Evolutionary conservation across 257 asterid species (phyloP), one percentile per base, ranked within the genome.

Genomic region (Jacaranda copaia): DNA sequence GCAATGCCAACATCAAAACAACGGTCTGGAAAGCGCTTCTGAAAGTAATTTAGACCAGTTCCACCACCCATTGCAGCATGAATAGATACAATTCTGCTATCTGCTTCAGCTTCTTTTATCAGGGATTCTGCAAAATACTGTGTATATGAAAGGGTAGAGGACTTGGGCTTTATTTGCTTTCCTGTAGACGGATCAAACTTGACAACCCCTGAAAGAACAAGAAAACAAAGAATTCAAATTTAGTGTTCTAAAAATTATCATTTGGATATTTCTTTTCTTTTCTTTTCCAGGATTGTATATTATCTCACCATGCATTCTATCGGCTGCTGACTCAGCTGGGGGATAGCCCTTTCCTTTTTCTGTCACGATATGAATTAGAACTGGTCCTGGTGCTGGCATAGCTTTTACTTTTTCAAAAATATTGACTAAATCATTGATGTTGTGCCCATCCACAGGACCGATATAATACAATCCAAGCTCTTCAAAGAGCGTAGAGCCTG

Each of bases 11-110:
- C 97, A 36, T 91, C 97, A 60, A 93, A 92, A 69, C 95, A 91
- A 6, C 96, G 91, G 0, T 88, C 85, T 0, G 96, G 98, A 66
- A 89, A 89, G 8, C 43, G 77, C 48, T 89, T 89, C 72, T 92
- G 95, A 77, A 92, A 92, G 58, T 85, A 87, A 43, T 89, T 91
- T 8, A 92, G 84, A 62, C 96, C 96, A 14, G 96, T 91, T 64
- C 96, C 98, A 65, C 96, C 96, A 6, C 98, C 98, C 98, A 91
- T 90, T 73, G 96, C 97, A 15, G 98, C 96, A 81, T 90, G 96
- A 16, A 92, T 87, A 40, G 89, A 95, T 63, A 92, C 93, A 61
- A 92, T 77, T 74, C 59, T 86, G 67, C 72, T 65, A 61, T 92
- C 98, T 18, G 20, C 49, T 77, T 89, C 94, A 11, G 98, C 96